phyloP scores from a whole-genome alignment of 441 rosid genomes.

The Geranium incanum region DNA sequence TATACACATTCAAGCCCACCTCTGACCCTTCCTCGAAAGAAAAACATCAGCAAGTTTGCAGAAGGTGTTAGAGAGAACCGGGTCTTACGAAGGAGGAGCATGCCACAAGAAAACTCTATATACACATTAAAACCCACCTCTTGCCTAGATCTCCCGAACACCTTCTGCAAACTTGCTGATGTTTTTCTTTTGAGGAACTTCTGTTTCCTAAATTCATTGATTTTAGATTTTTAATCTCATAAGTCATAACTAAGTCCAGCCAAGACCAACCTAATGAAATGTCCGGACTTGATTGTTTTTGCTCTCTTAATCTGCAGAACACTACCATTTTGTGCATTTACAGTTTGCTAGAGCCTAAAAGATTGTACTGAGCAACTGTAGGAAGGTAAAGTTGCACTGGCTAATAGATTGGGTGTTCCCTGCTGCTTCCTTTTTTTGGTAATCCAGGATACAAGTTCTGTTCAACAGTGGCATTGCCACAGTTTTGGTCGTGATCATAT shows the following conservation, averaged over 20 bases:
- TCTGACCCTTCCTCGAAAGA: too few species aligned
- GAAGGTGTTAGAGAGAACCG: too few species aligned
- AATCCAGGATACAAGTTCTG: constrained; percentile 70
- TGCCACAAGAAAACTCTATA: too few species aligned
- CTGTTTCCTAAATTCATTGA: neutral
- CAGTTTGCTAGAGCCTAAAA: neutral
- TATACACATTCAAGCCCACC: too few species aligned
- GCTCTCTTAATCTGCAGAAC: neutral
- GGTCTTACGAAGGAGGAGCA: too few species aligned
- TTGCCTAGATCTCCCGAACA: too few species aligned
- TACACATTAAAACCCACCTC: too few species aligned
- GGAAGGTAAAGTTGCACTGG: neutral
- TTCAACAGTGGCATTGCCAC: constrained; percentile 65
- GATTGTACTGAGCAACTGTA: neutral
- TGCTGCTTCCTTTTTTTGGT: constrained; percentile 8
- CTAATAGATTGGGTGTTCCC: neutral
- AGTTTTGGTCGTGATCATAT: constrained; percentile 37
- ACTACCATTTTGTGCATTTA: neutral
- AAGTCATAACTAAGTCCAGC: neutral
- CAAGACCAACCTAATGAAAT: neutral
- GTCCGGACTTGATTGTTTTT: neutral
- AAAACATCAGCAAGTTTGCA: too few species aligned
- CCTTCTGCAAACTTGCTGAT: neutral
- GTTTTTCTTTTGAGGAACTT: neutral
- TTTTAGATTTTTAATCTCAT: neutral